These are phyloP conservation scores for Domatiomyces globalis DNA, from an alignment of 2,329 filamentous ascomycete species.

Conservation along the genomic window DNA sequence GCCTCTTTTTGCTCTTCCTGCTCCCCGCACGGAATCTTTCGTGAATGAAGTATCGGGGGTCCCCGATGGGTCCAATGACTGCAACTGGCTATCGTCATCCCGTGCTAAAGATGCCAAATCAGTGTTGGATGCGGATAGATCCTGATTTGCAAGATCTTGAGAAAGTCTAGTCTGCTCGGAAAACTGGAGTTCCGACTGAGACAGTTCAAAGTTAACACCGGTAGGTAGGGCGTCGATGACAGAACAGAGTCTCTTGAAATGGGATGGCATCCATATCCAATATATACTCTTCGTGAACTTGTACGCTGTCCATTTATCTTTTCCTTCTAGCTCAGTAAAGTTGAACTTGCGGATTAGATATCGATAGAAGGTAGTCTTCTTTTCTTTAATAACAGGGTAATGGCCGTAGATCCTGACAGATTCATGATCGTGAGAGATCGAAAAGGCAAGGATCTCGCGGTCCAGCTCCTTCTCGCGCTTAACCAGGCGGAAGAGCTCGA, in stretches of 20 bases:
- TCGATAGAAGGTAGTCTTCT: slow-evolving; percentile 26
- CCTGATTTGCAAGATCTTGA: no score
- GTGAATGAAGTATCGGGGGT: background rate
- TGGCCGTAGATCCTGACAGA: slow-evolving; percentile 29
- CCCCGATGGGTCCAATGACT: background rate
- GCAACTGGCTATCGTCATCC: background rate
- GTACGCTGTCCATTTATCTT: slow-evolving; percentile 27
- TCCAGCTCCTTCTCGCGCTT: slow-evolving; percentile 25
- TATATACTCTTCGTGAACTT: slow-evolving; percentile 27
- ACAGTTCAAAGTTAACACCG: slow-evolving; percentile 4
- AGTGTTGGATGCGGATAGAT: background rate
- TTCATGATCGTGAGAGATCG: slow-evolving; percentile 26
- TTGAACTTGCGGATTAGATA: slow-evolving; percentile 25
- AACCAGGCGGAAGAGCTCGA: slow-evolving; percentile 28
- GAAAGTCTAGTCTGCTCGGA: background rate
- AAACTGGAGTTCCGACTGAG: background rate
- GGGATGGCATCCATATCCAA: slow-evolving; percentile 23
- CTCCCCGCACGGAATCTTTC: background rate
- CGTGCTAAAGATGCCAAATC: background rate
- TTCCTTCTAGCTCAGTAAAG: slow-evolving; percentile 23
- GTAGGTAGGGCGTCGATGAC: slow-evolving; percentile 21
- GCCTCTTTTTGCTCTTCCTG: no score
- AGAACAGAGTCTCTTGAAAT: slow-evolving; percentile 27
- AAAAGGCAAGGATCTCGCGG: no score
- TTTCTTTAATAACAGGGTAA: slow-evolving; percentile 26